Percentiles rank a stretch among this genome's conserved stretches.
These are phyloP conservation scores for Aspergillus transmontanensis DNA, from an alignment of 2,329 filamentous ascomycete genomes.

Conservation along the genomic window DNA sequence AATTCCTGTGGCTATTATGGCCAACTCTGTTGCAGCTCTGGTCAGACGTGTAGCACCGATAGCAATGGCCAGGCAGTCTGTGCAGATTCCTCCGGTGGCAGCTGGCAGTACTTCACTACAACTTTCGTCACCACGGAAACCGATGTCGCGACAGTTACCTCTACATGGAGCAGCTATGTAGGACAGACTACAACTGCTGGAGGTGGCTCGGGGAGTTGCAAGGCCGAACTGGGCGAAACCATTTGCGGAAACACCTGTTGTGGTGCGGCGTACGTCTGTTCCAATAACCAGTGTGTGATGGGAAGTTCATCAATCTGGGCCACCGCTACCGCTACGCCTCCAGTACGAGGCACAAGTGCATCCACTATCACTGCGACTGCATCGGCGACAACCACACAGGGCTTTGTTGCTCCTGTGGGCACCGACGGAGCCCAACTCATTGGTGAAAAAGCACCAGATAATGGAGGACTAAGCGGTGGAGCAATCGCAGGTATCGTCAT, in stretches of 20 bases:
- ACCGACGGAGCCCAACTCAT: slow-evolving; percentile 44
- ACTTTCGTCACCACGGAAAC: slow-evolving; percentile 58
- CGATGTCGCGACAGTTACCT: slow-evolving; percentile 55
- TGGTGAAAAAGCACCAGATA: slow-evolving; percentile 31
- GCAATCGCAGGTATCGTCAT: slow-evolving; percentile 57
- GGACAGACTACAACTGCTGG: slow-evolving; percentile 24
- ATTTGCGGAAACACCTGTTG: slow-evolving; percentile 50
- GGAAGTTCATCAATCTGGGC: slow-evolving; percentile 45
- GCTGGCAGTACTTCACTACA: slow-evolving; percentile 61
- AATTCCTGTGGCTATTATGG: slow-evolving; percentile 56
- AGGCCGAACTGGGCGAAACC: slow-evolving; percentile 47
- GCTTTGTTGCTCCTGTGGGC: slow-evolving; percentile 48
- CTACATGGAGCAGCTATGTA: slow-evolving; percentile 53
- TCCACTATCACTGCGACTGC: slow-evolving; percentile 48
- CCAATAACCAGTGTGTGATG: slow-evolving; percentile 42
- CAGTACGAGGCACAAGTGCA: slow-evolving; percentile 49
- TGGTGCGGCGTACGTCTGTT: slow-evolving; percentile 46
- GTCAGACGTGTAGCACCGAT: slow-evolving; percentile 54
- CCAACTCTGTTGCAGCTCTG: slow-evolving; percentile 53
- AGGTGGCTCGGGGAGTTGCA: slow-evolving; percentile 45
- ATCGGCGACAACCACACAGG: slow-evolving; percentile 45
- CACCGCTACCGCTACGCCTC: slow-evolving; percentile 42
- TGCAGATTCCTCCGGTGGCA: slow-evolving; percentile 32
- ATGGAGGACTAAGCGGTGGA: slow-evolving; percentile 49
- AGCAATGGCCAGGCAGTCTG: slow-evolving; percentile 53